Base-by-base conservation (phyloP, 345 rosid species). In the Melaleuca alternifolia region DNA sequence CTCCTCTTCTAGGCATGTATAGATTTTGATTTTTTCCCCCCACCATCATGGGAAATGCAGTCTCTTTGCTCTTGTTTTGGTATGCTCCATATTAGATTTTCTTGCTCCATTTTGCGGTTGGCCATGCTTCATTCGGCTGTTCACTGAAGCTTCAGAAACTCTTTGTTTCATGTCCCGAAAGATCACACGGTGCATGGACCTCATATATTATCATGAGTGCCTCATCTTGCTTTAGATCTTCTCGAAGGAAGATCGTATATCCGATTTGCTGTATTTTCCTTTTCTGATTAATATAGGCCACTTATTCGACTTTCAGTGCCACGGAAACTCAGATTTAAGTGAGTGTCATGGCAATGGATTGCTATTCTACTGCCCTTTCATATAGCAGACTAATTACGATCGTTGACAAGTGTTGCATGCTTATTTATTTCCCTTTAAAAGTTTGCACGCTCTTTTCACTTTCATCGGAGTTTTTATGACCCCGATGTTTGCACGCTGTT, bases 401-500 rank as follows among this genome's bases (percentile, higher is more conserved):
- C 1, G 1, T 10, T 6, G 23, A 33, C 13, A 1, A 1, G 13
- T 18, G 24, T 33, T 18, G 24, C 48, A 1, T 33, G 2, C 13
- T 71, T 71, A 65, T 33, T 33, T 30, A 71, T 37, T 33, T 62
- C 76, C 21, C 11, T 30, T 62, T 7, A 44, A 62, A 62, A 62
- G 44, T 62, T 59, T 33, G 46, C 12, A 37, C 8, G 23, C 41
- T 33, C 46, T 65, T 65, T 65, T 65, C 46, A 30, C 77, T 65
- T 65, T 33, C 77, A 33, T 15, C 46, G 2, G 24, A 65, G 77
- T 65, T 65, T 33, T 44, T 20, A 65, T 16, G 46, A 30, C 46
- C 33, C 77, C 46, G n/a, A n/a, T n/a, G n/a, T 15, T 65, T 65
- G 15, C n/a, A n/a, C n/a, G n/a, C n/a, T n/a, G 23, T 65, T 65